These are phyloP conservation scores for Diaporthe velutina DNA, from an alignment of 2,329 filamentous ascomycete genomes.

Conservation along the genomic window DNA sequence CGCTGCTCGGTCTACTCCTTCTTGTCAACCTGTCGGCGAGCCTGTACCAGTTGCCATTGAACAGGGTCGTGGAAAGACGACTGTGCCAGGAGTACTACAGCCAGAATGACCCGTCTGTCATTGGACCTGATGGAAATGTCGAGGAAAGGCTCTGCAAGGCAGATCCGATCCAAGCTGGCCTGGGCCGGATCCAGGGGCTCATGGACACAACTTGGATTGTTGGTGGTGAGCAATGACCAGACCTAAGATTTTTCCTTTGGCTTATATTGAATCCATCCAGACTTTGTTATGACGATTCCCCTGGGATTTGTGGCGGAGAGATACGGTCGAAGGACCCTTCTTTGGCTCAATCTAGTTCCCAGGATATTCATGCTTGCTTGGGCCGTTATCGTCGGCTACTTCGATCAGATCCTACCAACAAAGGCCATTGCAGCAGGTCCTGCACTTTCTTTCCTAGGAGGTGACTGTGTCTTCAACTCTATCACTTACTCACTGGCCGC, in stretches of 20 bases:
- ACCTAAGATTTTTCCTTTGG: too few species aligned
- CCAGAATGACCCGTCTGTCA: constrained; percentile 52
- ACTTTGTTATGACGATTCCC: constrained; percentile 64
- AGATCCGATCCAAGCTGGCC: constrained; percentile 61
- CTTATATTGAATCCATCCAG: constrained; percentile 44
- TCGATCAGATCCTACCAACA: constrained; percentile 52
- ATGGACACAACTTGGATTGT: constrained; percentile 65
- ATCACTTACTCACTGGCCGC: constrained; percentile 61
- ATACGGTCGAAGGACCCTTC: constrained; percentile 54
- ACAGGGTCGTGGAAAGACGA: constrained; percentile 59
- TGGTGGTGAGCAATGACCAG: constrained; percentile 52
- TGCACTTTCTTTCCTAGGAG: constrained; percentile 59
- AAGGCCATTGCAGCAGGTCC: constrained; percentile 56
- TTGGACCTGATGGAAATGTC: constrained; percentile 54
- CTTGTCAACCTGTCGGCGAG: constrained; percentile 62
- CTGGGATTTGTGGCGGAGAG: constrained; percentile 59
- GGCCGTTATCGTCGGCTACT: constrained; percentile 55
- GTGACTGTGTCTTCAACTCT: constrained; percentile 65
- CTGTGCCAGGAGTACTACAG: constrained; percentile 65
- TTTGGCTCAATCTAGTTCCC: constrained; percentile 60
- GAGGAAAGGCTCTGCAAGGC: constrained; percentile 68
- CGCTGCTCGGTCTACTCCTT: constrained; percentile 56
- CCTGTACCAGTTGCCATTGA: constrained; percentile 62
- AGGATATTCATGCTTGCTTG: constrained; percentile 55
- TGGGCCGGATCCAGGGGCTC: constrained; percentile 65